These are phyloP conservation scores for Pachyrhizus erosus DNA, from an alignment of 306 rosid species.

Conservation along the genomic window DNA sequence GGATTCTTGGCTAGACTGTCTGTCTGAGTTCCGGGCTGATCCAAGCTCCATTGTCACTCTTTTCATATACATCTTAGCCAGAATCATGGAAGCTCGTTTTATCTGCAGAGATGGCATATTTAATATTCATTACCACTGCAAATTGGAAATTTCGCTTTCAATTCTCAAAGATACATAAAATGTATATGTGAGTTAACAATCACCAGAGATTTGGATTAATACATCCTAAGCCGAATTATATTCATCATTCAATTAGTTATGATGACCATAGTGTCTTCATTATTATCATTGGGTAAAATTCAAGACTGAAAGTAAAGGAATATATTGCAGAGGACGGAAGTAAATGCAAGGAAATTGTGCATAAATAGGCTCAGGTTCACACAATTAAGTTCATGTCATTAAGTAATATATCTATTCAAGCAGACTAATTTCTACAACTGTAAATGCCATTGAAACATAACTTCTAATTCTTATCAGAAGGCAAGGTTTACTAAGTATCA, in stretches of 20 bases:
- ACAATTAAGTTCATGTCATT: background rate
- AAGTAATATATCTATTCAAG: background rate
- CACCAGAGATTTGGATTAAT: background rate
- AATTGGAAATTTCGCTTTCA: slow-evolving; percentile 17
- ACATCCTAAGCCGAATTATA: background rate
- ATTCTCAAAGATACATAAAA: slow-evolving; percentile 4
- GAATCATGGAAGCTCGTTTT: slow-evolving; percentile 79
- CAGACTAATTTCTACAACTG: background rate
- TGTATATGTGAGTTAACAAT: background rate
- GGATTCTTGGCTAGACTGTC: slow-evolving; percentile 76
- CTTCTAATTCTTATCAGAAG: background rate
- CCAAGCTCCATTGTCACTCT: slow-evolving; percentile 81
- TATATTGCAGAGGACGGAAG: background rate
- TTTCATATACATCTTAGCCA: slow-evolving; percentile 87
- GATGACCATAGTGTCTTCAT: background rate
- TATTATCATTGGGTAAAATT: background rate
- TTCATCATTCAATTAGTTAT: background rate
- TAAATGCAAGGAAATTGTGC: slow-evolving; percentile 7
- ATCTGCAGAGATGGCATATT: slow-evolving; percentile 57
- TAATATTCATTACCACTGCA: slow-evolving; percentile 35
- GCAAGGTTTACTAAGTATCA: background rate
- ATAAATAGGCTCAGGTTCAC: background rate
- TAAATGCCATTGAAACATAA: background rate
- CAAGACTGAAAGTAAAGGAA: slow-evolving; percentile 1
- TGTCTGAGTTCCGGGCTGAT: slow-evolving; percentile 63